phyloP scores from a whole-genome alignment of 2,329 filamentous ascomycete species.

The Aspergillus flavus region DNA sequence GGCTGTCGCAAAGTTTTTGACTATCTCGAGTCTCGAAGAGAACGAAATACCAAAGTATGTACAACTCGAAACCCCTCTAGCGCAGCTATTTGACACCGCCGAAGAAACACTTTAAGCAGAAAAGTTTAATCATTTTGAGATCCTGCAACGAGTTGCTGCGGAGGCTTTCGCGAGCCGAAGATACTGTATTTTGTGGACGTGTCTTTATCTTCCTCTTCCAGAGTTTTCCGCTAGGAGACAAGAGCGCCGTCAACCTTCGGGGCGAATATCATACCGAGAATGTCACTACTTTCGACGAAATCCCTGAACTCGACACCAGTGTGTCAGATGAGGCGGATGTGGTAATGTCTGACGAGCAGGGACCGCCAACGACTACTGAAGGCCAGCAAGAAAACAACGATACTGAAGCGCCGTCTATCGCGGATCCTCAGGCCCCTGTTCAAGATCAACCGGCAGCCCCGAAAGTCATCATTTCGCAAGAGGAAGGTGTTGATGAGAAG shows the following conservation, averaged over 20 bases:
- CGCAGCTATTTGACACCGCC: constrained; percentile 27
- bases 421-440: constrained; percentile 17
- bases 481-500: constrained; percentile 25
- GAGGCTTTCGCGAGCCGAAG: constrained; percentile 89
- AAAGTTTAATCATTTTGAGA: constrained; percentile 85
- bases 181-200: constrained; percentile 94
- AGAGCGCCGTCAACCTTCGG: constrained; percentile 93
- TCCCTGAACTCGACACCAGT: constrained; percentile 38
- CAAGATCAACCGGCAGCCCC: constrained; percentile 24
- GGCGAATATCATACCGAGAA: constrained; percentile 97
- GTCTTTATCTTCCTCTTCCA: constrained; percentile 99
- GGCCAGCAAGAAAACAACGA: constrained; percentile 34
- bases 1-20: constrained; percentile 91
- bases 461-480: constrained; percentile 29
- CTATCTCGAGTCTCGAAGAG: constrained; percentile 89
- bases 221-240: constrained; percentile 93
- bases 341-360: constrained; percentile 53
- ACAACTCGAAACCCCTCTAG: background rate
- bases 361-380: constrained; percentile 36
- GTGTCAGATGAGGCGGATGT: constrained; percentile 66
- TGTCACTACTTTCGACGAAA: constrained; percentile 78
- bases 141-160: constrained; percentile 95
- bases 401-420: constrained; percentile 19
- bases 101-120: constrained; percentile 72
- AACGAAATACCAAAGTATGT: constrained; percentile 76